These are phyloP conservation scores for Pogostemon cablin DNA, from an alignment of 257 asterid genomes.

Conservation along the genomic window DNA sequence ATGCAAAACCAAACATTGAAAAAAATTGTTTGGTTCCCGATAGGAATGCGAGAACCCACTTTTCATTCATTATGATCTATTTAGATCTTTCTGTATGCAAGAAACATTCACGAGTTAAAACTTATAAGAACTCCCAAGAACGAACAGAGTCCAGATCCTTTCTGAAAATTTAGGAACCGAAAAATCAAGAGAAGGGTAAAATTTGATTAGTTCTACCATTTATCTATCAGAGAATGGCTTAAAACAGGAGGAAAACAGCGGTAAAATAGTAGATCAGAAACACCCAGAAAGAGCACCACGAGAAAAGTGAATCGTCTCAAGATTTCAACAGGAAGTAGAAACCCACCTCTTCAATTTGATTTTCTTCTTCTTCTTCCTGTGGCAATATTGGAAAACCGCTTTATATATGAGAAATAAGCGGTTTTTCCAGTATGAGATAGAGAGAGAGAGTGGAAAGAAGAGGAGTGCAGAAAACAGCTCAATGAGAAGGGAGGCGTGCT, in stretches of 20 bases:
- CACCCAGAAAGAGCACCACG: background rate
- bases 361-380: background rate
- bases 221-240: background rate
- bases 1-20: background rate
- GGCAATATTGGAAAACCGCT: slow-evolving; percentile 38
- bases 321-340: background rate
- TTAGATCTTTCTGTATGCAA: background rate
- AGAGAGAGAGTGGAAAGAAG: background rate
- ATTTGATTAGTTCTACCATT: no score
- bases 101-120: background rate
- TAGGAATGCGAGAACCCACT: background rate
- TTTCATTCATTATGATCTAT: background rate
- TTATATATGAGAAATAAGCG: slow-evolving; percentile 18
- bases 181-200: no score
- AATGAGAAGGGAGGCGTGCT: slow-evolving; percentile 48
- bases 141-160: no score
- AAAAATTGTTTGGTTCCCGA: background rate
- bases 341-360: background rate
- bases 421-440: slow-evolving; percentile 35
- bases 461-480: background rate
- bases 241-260: background rate
- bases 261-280: background rate
- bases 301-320: background rate
- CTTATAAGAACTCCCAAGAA: no score
- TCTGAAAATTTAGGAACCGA: no score